phyloP scores from a whole-genome alignment of 305 asterid species.

The Fraxinus albicans region DNA sequence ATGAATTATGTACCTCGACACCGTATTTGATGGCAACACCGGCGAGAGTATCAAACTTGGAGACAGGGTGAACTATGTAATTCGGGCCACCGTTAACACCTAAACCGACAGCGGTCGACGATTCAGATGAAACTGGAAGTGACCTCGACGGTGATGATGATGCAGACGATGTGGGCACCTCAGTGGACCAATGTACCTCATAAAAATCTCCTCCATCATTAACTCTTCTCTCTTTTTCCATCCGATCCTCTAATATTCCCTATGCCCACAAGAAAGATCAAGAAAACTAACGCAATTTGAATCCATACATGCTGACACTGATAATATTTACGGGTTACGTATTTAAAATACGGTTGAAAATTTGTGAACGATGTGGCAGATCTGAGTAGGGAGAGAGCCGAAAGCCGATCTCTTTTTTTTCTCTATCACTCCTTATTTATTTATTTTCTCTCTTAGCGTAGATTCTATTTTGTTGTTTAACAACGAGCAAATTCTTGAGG shows the following conservation, averaged over 20 bases:
- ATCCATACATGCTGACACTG: conserved; percentile 7
- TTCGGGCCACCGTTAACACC: conserved; percentile 34
- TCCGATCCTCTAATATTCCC: conserved; percentile 8
- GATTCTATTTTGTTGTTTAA: not conserved
- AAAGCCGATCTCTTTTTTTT: not conserved
- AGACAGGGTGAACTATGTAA: conserved; percentile 47
- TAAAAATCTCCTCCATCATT: conserved; percentile 24
- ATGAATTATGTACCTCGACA: conserved; percentile 45
- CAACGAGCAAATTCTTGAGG: not conserved
- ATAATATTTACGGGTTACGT: not conserved
- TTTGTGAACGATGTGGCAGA: conserved; percentile 17
- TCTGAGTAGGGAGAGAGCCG: conserved; percentile 24
- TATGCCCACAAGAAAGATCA: not conserved
- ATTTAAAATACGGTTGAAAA: not conserved
- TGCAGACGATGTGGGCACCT: conserved; percentile 27
- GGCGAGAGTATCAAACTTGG: conserved; percentile 65
- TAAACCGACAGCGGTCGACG: conserved; percentile 24
- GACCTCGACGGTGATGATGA: conserved; percentile 26
- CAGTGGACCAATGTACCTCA: conserved; percentile 9
- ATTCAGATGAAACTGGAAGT: conserved; percentile 27
- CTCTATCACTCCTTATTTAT: not conserved
- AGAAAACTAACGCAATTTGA: conserved; percentile 15
- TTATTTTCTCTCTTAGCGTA: not conserved
- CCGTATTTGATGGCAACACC: conserved; percentile 79
- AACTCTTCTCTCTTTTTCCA: conserved; percentile 33